Evolutionary conservation across 805 yeast genomes (phyloP), one percentile per base, ranked within the genome.

Genomic region (Candida hispaniensis): DNA sequence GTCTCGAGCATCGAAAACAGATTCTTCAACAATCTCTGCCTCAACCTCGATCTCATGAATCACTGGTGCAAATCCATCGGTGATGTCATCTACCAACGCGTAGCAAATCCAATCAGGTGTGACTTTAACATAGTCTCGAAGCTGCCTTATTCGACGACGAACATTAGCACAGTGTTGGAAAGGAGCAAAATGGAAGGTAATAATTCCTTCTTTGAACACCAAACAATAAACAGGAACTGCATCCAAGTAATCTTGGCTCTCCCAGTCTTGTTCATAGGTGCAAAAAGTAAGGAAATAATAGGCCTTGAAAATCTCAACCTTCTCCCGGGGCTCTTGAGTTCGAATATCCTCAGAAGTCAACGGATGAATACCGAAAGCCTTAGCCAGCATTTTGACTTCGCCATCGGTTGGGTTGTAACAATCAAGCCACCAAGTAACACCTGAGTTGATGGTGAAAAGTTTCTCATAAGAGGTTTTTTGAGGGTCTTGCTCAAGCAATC

Each of bases 371-470:
- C 95, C 95, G 57, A 88, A 88, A 0, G 96, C 91, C 50, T 86
- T 86, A 7, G 95, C 78, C 23, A 91, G 56, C 48, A 82, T 76
- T 52, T 80, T 79, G 94, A 91, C 83, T 59, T 91, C 98, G 13
- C 75, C 76, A 52, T 88, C 97, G 0, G 95, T 83, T 6, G 98
- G 97, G 52, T 94, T 78, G 25, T 74, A 64, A 54, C 96, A 85
- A 55, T 91, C 96, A 30, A 91, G 63, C 96, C 96, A 88, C 97
- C 97, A 86, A 94, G 95, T 85, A n/a, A n/a, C n/a, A 5, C 85
- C 75, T 2, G 85, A 78, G 40, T 76, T 75, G 14, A 76, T 76
- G 32, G 71, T 68, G 54, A 86, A 83, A 30, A 85, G 56, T n/a
- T 73, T 71, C 40, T 74, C 66, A 47, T 80, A 72, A 2, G 77